A percentile compares a stretch with the other conserved stretches of the same genome.
phyloP scores from a whole-genome alignment of 352 stramenopile species.

The Phytophthora cryptogea region DNA sequence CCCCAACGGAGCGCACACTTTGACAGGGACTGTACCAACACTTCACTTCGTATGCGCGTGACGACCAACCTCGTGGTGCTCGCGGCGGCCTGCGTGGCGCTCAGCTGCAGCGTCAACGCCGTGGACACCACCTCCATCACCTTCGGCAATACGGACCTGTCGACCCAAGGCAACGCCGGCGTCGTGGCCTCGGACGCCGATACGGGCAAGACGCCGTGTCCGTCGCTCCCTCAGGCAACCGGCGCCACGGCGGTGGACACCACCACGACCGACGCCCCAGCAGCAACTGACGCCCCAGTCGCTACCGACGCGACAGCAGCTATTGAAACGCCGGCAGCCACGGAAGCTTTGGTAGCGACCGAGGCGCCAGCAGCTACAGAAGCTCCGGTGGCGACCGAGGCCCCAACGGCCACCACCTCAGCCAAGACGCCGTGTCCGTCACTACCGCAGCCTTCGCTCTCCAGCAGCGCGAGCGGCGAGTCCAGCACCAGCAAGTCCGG shows the following conservation, averaged over 20 bases:
- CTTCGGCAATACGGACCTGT: constrained; percentile 30
- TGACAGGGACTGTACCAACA: constrained; percentile 10
- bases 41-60: constrained; percentile 18
- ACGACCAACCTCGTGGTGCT: constrained; percentile 27
- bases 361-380: constrained; percentile 4
- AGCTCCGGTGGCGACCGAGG: neutral
- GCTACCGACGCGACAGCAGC: neutral
- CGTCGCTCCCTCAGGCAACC: constrained; percentile 29
- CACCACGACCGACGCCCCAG: constrained; percentile 11
- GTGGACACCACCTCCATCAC: constrained; percentile 27
- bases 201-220: constrained; percentile 28
- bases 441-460: constrained; percentile 29
- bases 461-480: constrained; percentile 23
- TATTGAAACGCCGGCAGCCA: constrained; percentile 10
- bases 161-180: constrained; percentile 20
- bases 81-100: constrained; percentile 18
- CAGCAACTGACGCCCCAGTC: constrained; percentile 3
- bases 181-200: constrained; percentile 29
- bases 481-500: constrained; percentile 15
- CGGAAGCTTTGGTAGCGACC: constrained; percentile 11
- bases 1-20: constrained; percentile 7
- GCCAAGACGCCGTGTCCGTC: constrained; percentile 38
- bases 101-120: constrained; percentile 14
- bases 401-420: neutral
- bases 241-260: neutral